Evolutionary conservation across 768 basidiomycete species (phyloP).

Genomic region (Candolleomyces aberdarensis): DNA sequence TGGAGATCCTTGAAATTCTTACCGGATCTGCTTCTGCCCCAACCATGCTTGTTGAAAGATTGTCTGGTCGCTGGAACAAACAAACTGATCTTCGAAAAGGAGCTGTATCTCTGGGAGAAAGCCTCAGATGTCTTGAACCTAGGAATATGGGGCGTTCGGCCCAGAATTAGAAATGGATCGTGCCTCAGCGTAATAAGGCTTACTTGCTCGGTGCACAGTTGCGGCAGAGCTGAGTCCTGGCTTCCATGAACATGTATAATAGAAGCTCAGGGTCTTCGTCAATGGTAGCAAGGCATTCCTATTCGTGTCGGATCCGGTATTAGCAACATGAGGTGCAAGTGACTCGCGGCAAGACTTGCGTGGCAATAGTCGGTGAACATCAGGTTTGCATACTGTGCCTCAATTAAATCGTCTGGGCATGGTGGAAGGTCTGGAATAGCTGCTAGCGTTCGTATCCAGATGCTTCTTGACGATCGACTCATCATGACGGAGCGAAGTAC

Average conservation of each 20-base stretch:
- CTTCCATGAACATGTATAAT: slow-evolving; percentile 31
- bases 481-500: slow-evolving; percentile 24
- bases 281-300: slow-evolving; percentile 22
- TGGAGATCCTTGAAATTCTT: background rate
- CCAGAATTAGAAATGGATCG: background rate
- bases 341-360: slow-evolving; percentile 1
- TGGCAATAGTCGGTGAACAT: slow-evolving; percentile 13
- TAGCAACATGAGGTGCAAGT: background rate
- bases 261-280: slow-evolving; percentile 20
- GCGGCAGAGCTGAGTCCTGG: slow-evolving; percentile 30
- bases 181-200: slow-evolving; percentile 5
- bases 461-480: slow-evolving; percentile 7
- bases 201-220: slow-evolving; percentile 23
- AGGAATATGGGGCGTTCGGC: background rate
- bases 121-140: too few relatives aligned
- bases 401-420: slow-evolving; percentile 13
- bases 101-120: too few relatives aligned
- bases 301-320: background rate
- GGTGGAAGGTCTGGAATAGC: slow-evolving; percentile 10
- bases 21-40: background rate
- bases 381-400: slow-evolving; percentile 12
- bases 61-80: too few relatives aligned
- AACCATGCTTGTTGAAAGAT: too few relatives aligned
- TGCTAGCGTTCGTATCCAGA: slow-evolving; percentile 8
- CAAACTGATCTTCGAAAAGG: too few relatives aligned